These are phyloP conservation scores for Cadophora sp. DNA, from an alignment of 2,329 filamentous ascomycete species.

Conservation along the genomic window DNA sequence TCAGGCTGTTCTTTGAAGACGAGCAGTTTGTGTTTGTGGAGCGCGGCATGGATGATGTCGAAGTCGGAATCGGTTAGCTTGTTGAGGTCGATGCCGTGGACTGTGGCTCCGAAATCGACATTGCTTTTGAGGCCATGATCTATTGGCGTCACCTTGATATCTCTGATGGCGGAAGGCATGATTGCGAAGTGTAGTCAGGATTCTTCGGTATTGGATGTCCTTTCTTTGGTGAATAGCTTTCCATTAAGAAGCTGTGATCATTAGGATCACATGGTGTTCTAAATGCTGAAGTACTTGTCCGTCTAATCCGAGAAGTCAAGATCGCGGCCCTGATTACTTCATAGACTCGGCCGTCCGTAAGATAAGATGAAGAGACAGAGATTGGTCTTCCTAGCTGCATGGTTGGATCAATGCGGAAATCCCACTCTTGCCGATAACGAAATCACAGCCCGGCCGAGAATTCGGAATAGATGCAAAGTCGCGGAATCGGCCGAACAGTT, in stretches of 20 bases:
- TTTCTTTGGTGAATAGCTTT: not conserved
- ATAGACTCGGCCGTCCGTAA: not conserved
- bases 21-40: constrained; percentile 47
- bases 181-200: not conserved
- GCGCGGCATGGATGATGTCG: constrained; percentile 45
- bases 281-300: not conserved
- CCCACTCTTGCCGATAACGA: constrained; percentile 11
- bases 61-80: constrained; percentile 46
- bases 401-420: not conserved
- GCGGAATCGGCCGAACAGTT: constrained; percentile 1
- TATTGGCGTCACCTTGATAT: constrained; percentile 41
- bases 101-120: constrained; percentile 47
- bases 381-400: not conserved
- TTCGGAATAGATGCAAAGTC: not conserved
- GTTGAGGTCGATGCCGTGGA: constrained; percentile 49
- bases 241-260: not conserved
- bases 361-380: not conserved
- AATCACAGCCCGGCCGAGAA: not conserved
- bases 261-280: not conserved
- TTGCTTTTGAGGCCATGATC: constrained; percentile 41
- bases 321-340: not conserved
- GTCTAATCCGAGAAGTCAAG: not conserved
- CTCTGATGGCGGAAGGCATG: constrained; percentile 42
- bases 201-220: constrained; percentile 20
- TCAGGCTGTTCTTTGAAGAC: constrained; percentile 49